phyloP scores from a whole-genome alignment of 2,329 filamentous ascomycete genomes.

The Fusarium setosum region DNA sequence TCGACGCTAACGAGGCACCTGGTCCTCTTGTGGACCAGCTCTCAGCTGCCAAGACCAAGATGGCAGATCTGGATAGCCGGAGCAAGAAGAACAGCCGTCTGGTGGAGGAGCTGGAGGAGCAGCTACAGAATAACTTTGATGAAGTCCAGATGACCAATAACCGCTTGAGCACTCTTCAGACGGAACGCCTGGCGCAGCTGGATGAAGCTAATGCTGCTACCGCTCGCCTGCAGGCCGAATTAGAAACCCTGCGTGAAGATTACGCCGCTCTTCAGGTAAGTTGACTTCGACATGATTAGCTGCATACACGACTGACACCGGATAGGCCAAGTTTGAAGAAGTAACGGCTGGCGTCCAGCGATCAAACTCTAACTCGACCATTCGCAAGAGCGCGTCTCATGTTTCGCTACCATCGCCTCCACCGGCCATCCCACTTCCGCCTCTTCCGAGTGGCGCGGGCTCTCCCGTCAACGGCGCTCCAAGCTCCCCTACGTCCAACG shows the following conservation, averaged over 20 bases:
- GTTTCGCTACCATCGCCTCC: constrained; percentile 91
- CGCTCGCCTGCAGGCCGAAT: constrained; percentile 72
- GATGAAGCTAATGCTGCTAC: constrained; percentile 81
- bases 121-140: constrained; percentile 94
- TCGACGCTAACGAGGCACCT: constrained; percentile 58
- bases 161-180: constrained; percentile 83
- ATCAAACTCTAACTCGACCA: constrained; percentile 73
- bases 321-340: constrained; percentile 71
- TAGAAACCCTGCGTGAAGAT: constrained; percentile 75
- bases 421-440: constrained; percentile 94
- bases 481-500: constrained; percentile 66
- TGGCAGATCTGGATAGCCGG: constrained; percentile 69
- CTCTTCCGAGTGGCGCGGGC: constrained; percentile 74
- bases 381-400: constrained; percentile 87
- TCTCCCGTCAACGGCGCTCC: constrained; percentile 57
- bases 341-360: constrained; percentile 60
- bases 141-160: constrained; percentile 89
- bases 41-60: constrained; percentile 73
- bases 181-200: constrained; percentile 78
- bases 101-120: constrained; percentile 96
- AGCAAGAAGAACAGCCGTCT: constrained; percentile 93
- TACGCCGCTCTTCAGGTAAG: constrained; percentile 82
- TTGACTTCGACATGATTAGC: constrained; percentile 6
- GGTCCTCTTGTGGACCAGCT: constrained; percentile 66
- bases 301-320: constrained; percentile 38